phyloP scores from a whole-genome alignment of 2,329 filamentous ascomycete genomes.

The Epichloe bromicola region DNA sequence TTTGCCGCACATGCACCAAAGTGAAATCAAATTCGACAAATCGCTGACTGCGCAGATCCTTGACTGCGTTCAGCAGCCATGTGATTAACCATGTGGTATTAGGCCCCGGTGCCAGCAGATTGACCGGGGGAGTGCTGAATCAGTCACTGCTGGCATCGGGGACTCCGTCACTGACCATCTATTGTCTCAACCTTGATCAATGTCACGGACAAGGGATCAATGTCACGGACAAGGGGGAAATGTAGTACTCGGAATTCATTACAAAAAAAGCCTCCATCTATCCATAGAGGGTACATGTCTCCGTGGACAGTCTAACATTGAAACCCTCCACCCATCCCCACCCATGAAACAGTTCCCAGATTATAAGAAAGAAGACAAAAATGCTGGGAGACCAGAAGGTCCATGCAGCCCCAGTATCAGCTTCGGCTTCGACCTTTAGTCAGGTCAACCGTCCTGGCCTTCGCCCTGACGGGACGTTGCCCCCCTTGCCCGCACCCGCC shows the following conservation, averaged over 20 bases:
- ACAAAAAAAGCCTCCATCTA: conserved; percentile 2
- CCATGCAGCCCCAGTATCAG: neutral
- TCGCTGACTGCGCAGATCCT: no score
- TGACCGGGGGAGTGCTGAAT: no score
- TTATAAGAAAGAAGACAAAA: conserved; percentile 2
- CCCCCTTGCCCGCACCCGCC: neutral
- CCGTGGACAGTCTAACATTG: conserved; percentile 3
- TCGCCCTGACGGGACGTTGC: neutral
- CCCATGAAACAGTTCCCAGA: conserved; percentile 1
- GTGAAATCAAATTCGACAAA: no score
- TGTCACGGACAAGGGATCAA: no score
- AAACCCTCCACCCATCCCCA: neutral
- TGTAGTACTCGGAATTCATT: neutral
- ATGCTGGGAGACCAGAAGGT: neutral
- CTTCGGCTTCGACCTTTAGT: neutral
- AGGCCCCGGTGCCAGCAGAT: no score
- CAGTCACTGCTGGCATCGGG: no score
- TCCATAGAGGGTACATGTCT: conserved; percentile 2
- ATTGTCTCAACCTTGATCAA: no score
- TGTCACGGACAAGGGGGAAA: neutral
- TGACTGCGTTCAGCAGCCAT: no score
- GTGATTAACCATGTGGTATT: no score
- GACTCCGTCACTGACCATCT: no score
- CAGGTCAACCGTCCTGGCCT: neutral
- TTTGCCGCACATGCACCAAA: no score